A percentile compares a stretch with the other conserved stretches of the same genome.
Conservation (phyloP, 208 protist genomes). For the Lotmaria passim region DNA sequence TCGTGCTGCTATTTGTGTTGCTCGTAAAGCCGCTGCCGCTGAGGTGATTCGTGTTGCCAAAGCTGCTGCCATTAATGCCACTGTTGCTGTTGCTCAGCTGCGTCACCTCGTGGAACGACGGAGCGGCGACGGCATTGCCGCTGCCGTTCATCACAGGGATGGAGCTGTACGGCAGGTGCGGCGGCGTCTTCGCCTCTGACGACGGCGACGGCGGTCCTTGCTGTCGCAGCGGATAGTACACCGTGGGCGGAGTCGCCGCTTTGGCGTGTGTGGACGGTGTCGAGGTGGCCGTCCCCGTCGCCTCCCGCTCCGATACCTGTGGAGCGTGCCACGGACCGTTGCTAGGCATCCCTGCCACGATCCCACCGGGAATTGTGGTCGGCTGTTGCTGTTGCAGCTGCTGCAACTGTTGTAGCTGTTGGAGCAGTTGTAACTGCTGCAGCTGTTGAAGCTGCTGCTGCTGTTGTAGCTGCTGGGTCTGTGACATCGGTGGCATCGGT, state of each 20-base stretch:
- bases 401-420: too few relatives aligned
- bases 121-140: background rate
- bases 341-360: background rate
- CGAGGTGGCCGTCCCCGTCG: background rate
- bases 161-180: background rate
- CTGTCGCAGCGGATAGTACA: constrained; percentile 5
- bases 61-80: background rate
- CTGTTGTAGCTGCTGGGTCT: background rate
- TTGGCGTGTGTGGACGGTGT: background rate
- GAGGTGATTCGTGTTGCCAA: background rate
- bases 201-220: constrained; percentile 1
- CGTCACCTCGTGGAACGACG: constrained; percentile 9
- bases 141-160: constrained; percentile 5
- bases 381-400: background rate
- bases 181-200: background rate
- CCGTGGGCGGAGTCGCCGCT: background rate
- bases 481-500: background rate
- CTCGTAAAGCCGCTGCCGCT: background rate
- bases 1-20: background rate
- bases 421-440: background rate
- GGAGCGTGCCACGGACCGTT: background rate
- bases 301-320: background rate
- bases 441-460: background rate
- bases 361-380: background rate
- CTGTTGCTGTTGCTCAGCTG: constrained; percentile 3